Evolutionary conservation across 495 filamentous ascomycete species (phyloP).

Genomic region (Aspergillus sparsus): DNA sequence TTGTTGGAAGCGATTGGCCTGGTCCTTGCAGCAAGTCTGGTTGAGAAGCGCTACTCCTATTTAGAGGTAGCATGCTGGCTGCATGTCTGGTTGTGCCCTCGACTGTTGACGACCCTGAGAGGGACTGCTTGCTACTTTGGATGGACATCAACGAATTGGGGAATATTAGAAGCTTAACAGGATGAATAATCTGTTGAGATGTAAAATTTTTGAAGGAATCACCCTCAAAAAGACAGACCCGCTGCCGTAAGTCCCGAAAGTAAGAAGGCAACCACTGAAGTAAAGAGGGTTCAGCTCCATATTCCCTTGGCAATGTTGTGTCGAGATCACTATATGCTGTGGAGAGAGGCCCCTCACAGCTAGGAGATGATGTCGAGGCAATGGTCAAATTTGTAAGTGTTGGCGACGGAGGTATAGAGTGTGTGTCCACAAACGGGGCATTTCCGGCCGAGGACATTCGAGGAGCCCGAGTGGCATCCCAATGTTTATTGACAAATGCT

Average conservation of each 20-base stretch:
- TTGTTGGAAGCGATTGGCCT: not conserved
- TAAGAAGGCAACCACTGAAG: constrained; percentile 12
- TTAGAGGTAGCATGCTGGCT: not conserved
- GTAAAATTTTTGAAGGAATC: constrained; percentile 20
- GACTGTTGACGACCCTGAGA: not conserved
- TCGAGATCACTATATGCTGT: constrained; percentile 4
- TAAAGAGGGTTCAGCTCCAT: not conserved
- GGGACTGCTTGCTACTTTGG: constrained; percentile 1
- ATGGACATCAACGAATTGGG: not conserved
- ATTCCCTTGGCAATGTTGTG: not conserved
- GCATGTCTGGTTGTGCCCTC: not conserved
- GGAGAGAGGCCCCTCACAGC: constrained; percentile 10
- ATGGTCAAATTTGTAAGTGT: constrained; percentile 23
- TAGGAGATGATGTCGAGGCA: constrained; percentile 15
- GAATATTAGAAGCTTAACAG: not conserved
- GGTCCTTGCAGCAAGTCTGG: not conserved
- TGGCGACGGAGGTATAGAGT: constrained; percentile 16
- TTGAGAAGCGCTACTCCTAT: constrained; percentile 7
- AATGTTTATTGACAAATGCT: constrained; percentile 35
- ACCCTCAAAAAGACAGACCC: constrained; percentile 33
- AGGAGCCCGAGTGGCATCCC: constrained; percentile 34
- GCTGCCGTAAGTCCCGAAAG: constrained; percentile 35
- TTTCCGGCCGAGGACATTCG: constrained; percentile 30
- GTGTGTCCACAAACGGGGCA: constrained; percentile 12
- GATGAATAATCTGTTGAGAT: not conserved